These are phyloP conservation scores for Cochlearia excelsa DNA, from an alignment of 345 rosid genomes.

Conservation along the genomic window DNA sequence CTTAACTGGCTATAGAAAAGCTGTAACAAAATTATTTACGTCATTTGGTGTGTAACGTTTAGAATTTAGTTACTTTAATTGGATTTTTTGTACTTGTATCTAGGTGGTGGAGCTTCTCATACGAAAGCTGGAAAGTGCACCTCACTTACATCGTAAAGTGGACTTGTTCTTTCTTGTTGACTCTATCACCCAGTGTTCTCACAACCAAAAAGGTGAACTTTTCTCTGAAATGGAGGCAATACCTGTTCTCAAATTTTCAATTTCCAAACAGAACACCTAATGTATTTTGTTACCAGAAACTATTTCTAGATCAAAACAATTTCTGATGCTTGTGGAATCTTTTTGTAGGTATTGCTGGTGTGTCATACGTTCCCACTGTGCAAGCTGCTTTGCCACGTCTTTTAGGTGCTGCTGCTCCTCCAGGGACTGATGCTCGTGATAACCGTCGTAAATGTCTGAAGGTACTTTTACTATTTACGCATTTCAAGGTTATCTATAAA, in stretches of 20 bases:
- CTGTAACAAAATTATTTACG: not conserved
- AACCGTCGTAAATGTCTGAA: constrained; percentile 97
- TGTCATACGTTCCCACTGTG: constrained; percentile 84
- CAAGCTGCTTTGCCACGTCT: constrained; percentile 96
- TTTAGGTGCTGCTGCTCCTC: constrained; percentile 92
- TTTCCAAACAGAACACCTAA: constrained; percentile 9
- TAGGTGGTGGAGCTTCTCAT: constrained; percentile 98
- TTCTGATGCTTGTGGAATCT: constrained; percentile 17
- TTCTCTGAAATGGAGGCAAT: constrained; percentile 14
- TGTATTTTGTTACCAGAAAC: not conserved
- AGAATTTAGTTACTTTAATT: constrained; percentile 7
- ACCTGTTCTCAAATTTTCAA: constrained; percentile 17
- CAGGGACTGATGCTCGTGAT: constrained; percentile 81
- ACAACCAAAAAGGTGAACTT: constrained; percentile 77
- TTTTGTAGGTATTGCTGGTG: constrained; percentile 78
- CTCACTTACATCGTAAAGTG: constrained; percentile 84
- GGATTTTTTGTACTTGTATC: constrained; percentile 22
- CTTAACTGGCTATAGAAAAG: not conserved
- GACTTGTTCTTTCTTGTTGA: constrained; percentile 96
- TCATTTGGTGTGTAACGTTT: constrained; percentile 10
- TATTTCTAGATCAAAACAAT: constrained; percentile 3
- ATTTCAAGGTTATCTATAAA: constrained; percentile 3
- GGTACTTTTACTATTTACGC: constrained; percentile 41
- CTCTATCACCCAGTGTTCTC: constrained; percentile 97
- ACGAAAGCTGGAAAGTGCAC: constrained; percentile 81